phyloP scores from a whole-genome alignment of 202 grass and related monocot genomes.

The Miscanthus sacchariflorus region DNA sequence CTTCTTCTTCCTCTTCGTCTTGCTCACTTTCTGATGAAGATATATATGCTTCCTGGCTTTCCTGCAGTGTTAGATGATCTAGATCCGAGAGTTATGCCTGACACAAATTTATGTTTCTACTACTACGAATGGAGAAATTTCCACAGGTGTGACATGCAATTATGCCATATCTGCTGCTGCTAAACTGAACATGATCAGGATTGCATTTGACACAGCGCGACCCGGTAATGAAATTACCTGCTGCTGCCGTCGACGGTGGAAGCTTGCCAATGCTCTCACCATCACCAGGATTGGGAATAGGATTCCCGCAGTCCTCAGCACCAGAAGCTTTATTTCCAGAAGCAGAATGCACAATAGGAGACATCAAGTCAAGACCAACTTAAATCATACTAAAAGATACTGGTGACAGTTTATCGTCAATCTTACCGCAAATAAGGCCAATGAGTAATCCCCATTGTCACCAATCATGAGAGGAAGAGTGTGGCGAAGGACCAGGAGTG shows the following conservation, averaged over 20 bases:
- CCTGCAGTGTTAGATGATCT: conserved; percentile 65
- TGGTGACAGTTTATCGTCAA: neutral
- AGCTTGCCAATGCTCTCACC: conserved; percentile 66
- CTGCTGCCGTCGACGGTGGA: conserved; percentile 65
- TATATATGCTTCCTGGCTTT: conserved; percentile 28
- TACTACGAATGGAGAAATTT: conserved; percentile 28
- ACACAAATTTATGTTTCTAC: conserved; percentile 18
- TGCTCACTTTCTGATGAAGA: conserved; percentile 55
- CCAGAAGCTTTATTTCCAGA: conserved; percentile 63
- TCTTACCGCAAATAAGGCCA: conserved; percentile 83
- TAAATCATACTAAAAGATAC: neutral
- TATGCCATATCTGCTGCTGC: neutral
- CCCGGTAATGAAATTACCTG: conserved; percentile 57
- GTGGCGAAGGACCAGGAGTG: conserved; percentile 85
- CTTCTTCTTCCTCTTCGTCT: conserved; percentile 28
- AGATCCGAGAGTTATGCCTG: conserved; percentile 53
- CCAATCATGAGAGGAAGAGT: conserved; percentile 73
- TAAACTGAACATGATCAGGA: conserved; percentile 1
- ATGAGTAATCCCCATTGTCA: conserved; percentile 81
- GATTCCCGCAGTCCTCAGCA: conserved; percentile 77
- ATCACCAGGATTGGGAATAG: conserved; percentile 81
- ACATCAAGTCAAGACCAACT: neutral
- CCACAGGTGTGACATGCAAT: neutral
- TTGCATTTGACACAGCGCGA: neutral
- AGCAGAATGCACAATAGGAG: conserved; percentile 26